Base-by-base conservation (phyloP, 78 protist species). In the Planoprotostelium fungivorum region DNA sequence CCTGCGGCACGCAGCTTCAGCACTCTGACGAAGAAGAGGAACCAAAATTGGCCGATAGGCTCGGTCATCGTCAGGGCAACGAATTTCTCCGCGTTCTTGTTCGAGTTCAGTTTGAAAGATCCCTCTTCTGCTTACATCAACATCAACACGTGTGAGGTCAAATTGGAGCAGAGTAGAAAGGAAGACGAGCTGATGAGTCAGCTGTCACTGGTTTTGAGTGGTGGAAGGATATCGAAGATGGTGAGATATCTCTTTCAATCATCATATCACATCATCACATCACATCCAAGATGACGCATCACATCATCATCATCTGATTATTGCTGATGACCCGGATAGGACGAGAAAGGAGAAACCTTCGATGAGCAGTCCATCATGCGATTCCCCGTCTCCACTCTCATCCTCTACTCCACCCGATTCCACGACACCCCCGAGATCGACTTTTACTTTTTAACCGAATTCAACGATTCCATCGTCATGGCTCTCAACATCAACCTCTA, bases 381-480 rank as follows among this genome's bases (percentile, higher is more conserved):
- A 35, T 90, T 92, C 28, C 94, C 94, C 35, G 92, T 92, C 0
- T 63, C 92, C 38, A 86, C 89, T 73, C 38, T 92, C 29, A 92
- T 92, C 35, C 87, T 92, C 90, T 89, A 89, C 34, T 38, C 92
- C 0, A 92, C 92, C n/a, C 5, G 16, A 51, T 90, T 90, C 63
- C 88, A 87, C 38, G 51, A 51, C 0, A 89, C 89, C n/a, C 34
- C 38, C 0, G 83, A 84, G 10, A 87, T 92, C 1, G 94, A 92
- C 31, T 92, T 84, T 36, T 92, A 92, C 87, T 92, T 87, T 35
- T 38, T 92, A 0, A 92, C 94, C 0, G 94, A 92, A 83, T 92
- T 92, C 84, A 92, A 91, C 5, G 94, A 92, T 34, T 89, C 92
- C 29, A 92, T 92, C 88, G 94, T 90, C 0, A 89, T 92, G 73